A percentile compares a stretch with the other conserved stretches of the same genome.
Evolutionary conservation across 225 moss, liverwort and hornwort genomes (phyloP).

Genomic region (Polytrichum formosum): DNA sequence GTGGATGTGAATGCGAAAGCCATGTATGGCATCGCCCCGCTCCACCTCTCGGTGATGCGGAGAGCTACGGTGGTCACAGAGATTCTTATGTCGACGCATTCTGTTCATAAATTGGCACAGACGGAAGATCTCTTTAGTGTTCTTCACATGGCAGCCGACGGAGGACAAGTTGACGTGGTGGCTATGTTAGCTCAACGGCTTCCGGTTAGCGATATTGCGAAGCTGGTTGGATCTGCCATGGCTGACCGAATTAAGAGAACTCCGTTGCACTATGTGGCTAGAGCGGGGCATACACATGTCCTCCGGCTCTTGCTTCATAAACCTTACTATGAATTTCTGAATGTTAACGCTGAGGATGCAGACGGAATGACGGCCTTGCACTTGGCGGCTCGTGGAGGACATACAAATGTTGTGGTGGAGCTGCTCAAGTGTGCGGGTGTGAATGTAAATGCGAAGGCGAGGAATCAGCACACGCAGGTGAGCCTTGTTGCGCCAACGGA

Average conservation of each 20-base stretch:
- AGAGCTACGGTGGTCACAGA: constrained; percentile 24
- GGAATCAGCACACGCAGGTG: constrained; percentile 32
- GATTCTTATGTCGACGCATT: constrained; percentile 15
- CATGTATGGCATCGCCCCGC: constrained; percentile 42
- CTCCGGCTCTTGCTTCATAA: constrained; percentile 29
- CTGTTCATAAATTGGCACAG: constrained; percentile 31
- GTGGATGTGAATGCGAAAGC: constrained; percentile 42
- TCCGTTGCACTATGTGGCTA: constrained; percentile 50
- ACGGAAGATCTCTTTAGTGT: constrained; percentile 30
- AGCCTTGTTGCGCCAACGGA: constrained; percentile 27
- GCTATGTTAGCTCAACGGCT: constrained; percentile 13
- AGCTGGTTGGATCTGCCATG: constrained; percentile 27
- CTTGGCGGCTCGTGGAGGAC: constrained; percentile 32
- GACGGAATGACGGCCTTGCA: constrained; percentile 47
- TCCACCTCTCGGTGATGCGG: constrained; percentile 43
- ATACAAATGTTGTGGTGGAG: constrained; percentile 30
- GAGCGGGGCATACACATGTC: constrained; percentile 33
- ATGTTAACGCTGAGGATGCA: constrained; percentile 37
- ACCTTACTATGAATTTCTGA: constrained; percentile 30
- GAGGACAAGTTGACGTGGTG: constrained; percentile 31
- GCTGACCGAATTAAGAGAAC: constrained; percentile 42
- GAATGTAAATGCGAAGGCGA: constrained; percentile 32
- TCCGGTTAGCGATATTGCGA: constrained; percentile 19
- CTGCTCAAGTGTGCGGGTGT: constrained; percentile 42
- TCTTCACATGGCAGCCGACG: constrained; percentile 50